Percentiles rank a stretch among this genome's conserved stretches.
Evolutionary conservation across 2,329 filamentous ascomycete species (phyloP).

Genomic region (Fusarium nelsonii): DNA sequence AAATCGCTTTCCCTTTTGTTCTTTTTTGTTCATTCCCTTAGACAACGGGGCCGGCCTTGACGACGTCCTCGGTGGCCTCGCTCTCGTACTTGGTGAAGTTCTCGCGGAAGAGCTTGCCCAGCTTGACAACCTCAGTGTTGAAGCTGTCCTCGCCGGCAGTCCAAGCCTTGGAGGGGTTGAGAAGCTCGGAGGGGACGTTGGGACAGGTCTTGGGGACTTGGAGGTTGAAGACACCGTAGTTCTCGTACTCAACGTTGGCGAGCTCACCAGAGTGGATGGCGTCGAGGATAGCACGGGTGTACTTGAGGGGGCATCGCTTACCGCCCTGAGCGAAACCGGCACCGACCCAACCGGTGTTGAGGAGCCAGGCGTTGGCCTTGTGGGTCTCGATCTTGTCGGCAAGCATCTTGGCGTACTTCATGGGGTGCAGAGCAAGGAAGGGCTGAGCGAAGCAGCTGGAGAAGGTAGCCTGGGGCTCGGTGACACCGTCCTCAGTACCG

Average conservation of each 20-base stretch:
- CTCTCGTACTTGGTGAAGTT: conserved; percentile 97
- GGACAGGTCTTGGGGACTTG: conserved; percentile 93
- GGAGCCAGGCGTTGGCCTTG: conserved; percentile 96
- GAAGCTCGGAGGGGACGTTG: conserved; percentile 87
- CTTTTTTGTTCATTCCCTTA: conserved; percentile 41
- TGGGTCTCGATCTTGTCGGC: conserved; percentile 97
- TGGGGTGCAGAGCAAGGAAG: conserved; percentile 98
- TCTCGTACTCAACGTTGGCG: conserved; percentile 92
- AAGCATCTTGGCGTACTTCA: conserved; percentile 99
- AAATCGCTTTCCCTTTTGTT: conserved; percentile 39
- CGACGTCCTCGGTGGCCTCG: conserved; percentile 83
- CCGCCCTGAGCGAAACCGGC: conserved; percentile 90
- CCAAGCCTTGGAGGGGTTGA: conserved; percentile 96
- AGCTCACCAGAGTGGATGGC: conserved; percentile 98
- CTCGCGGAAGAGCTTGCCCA: conserved; percentile 89
- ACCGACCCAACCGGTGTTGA: conserved; percentile 98
- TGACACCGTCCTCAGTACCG: conserved; percentile 96
- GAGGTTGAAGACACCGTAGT: conserved; percentile 96
- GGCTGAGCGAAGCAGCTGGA: conserved; percentile 99
- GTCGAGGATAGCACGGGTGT: conserved; percentile 97
- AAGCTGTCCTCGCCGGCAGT: conserved; percentile 85
- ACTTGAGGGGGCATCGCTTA: conserved; percentile 98
- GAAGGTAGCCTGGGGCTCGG: conserved; percentile 98
- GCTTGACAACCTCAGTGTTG: conserved; percentile 88
- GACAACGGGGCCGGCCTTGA: conserved; percentile 70